Base-by-base conservation (phyloP, 1,139 yeast species). In the Kodamaea fungicola region DNA sequence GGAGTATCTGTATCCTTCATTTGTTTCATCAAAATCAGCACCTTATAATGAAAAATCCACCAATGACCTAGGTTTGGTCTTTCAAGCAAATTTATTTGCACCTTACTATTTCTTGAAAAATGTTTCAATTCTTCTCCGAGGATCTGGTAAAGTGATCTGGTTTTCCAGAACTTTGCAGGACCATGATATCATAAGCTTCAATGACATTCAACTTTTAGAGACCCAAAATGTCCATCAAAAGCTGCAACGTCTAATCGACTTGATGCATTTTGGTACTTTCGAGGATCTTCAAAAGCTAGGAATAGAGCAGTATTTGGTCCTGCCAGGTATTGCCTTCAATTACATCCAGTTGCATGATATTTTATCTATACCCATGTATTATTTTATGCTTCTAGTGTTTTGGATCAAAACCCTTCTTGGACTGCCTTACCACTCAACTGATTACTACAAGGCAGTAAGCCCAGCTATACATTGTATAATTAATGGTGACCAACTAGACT, bases 271-370 rank as follows among this genome's bases (percentile, higher is more conserved):
- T 35, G 92, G 87, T 3, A 77, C 89, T 1, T 83, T 75, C 54
- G 58, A 76, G 42, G 52, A 64, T 16, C 61, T 86, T 50, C 52
- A 58, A 29, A 50, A 62, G 23, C 50, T 72, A 8, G 83, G 80
- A 1, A 76, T 92, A 33, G 67, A 68, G 33, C 90, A 85, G 52
- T 87, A 85, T 61, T 66, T 92, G 32, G 81, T 87, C 8, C 97
- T 92, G 45, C 99, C 99, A 0, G 99, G 99, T n/a, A 86, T 94
- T 21, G 88, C 92, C 59, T 80, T 83, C 25, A 84, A 95, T 42
- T 83, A 83, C 45, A 83, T 95, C 2, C 86, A 84, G 50, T 80
- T 77, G 52, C 77, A 84, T 41, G 83, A 76, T 45, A 10, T 8
- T 10, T 71, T 92, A 55, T 86, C 87, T 55, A 59, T 83, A 7